These are phyloP conservation scores for Diversispora epigaea DNA, from an alignment of 192 early-diverging fungal genomes.

Conservation along the genomic window DNA sequence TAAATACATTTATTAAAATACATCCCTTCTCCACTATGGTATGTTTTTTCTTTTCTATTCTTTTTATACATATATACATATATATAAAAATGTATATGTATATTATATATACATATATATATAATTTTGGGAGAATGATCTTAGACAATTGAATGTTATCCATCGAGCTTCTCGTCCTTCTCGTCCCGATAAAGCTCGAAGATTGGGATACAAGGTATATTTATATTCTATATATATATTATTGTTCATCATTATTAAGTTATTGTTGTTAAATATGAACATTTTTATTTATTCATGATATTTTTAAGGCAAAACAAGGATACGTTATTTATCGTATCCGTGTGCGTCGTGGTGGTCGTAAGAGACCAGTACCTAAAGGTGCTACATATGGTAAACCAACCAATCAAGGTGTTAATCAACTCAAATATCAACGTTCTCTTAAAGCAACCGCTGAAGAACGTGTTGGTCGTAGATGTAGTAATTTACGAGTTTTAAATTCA, in stretches of 20 bases:
- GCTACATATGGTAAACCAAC: slow-evolving; percentile 98
- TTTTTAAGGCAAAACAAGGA: slow-evolving; percentile 93
- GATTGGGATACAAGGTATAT: slow-evolving; percentile 91
- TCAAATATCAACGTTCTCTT: slow-evolving; percentile 97
- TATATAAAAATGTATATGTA: not conserved
- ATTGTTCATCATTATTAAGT: not conserved
- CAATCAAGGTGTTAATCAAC: slow-evolving; percentile 96
- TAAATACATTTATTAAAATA: not conserved
- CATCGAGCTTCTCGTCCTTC: slow-evolving; percentile 98
- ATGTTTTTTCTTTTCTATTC: not conserved
- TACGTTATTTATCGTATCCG: slow-evolving; percentile 99
- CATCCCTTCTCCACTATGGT: not conserved
- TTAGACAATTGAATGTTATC: slow-evolving; percentile 95
- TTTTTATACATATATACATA: no score
- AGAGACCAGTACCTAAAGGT: slow-evolving; percentile 97
- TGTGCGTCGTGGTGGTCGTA: slow-evolving; percentile 98
- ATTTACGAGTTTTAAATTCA: slow-evolving; percentile 98
- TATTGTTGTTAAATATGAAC: not conserved
- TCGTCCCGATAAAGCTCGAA: slow-evolving; percentile 98
- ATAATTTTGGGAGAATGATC: not conserved
- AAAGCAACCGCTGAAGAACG: slow-evolving; percentile 96
- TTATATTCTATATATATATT: not conserved
- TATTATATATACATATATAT: not conserved
- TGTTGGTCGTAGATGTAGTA: slow-evolving; percentile 94
- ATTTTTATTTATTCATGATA: not conserved